Evolutionary conservation across 2,329 filamentous ascomycete genomes (phyloP).

Genomic region (Paramyrothecium roridum): DNA sequence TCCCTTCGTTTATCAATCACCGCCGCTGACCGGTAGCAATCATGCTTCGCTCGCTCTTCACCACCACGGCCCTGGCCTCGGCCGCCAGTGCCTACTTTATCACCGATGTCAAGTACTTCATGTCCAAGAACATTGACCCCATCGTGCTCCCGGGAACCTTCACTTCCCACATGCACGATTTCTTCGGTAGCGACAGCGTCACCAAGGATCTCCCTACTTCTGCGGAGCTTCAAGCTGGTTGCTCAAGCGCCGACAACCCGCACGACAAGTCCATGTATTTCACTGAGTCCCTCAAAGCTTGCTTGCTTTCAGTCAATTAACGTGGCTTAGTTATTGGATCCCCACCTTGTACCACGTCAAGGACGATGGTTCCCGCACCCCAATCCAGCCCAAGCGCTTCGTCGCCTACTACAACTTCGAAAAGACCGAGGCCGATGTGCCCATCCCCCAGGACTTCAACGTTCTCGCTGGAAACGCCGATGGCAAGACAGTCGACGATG

Average conservation of each 20-base stretch:
- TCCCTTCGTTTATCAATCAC: background rate
- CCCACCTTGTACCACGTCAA: background rate
- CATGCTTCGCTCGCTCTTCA: background rate
- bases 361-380: background rate
- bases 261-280: background rate
- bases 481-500: background rate
- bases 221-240: background rate
- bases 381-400: background rate
- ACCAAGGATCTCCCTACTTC: background rate
- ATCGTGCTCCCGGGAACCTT: background rate
- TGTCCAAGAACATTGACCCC: background rate
- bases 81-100: conserved; percentile 23
- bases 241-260: background rate
- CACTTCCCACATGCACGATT: background rate
- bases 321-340: background rate
- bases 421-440: background rate
- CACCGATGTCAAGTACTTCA: background rate
- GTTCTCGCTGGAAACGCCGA: background rate
- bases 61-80: conserved; percentile 32
- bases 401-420: conserved; percentile 1
- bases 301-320: background rate
- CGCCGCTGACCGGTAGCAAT: background rate
- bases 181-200: background rate
- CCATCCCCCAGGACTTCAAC: background rate
- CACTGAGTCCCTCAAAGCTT: too few relatives aligned